A percentile compares a stretch with the other conserved stretches of the same genome.
phyloP scores from a whole-genome alignment of 164 flowering plant genomes.

The Saururus chinensis region DNA sequence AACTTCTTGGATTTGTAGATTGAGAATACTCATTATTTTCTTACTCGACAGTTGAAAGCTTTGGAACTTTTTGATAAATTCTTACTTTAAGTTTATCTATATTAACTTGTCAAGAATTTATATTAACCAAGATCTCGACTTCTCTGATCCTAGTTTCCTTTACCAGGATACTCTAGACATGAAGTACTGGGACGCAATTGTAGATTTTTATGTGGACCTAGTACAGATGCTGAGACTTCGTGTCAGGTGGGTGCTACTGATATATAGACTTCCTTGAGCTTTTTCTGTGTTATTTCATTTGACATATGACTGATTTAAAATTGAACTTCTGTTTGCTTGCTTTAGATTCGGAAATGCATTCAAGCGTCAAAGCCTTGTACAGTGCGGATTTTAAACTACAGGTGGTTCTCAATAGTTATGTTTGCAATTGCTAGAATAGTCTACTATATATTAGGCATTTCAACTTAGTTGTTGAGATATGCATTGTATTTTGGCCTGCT shows the following conservation, averaged over 20 bases:
- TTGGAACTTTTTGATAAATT: not conserved
- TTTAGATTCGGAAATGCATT: constrained; percentile 56
- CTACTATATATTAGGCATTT: not conserved
- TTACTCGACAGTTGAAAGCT: not conserved
- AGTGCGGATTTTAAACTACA: constrained; percentile 81
- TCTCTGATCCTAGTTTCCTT: not conserved
- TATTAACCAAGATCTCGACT: not conserved
- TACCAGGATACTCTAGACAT: constrained; percentile 60
- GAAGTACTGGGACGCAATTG: constrained; percentile 80
- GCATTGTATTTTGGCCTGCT: too few species aligned
- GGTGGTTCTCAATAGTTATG: constrained; percentile 31
- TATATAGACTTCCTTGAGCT: not conserved
- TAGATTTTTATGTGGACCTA: constrained; percentile 58
- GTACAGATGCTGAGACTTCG: constrained; percentile 48
- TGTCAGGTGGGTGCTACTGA: constrained; percentile 29
- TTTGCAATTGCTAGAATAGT: not conserved
- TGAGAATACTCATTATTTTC: not conserved
- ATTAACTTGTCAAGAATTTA: not conserved
- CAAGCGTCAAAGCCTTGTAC: constrained; percentile 51
- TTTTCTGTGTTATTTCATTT: not conserved
- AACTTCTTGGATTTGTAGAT: too few species aligned
- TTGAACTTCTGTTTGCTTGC: not conserved
- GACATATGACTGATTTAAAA: too few species aligned
- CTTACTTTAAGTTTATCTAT: too few species aligned
- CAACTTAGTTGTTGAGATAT: too few species aligned